Conservation (phyloP, 768 basidiomycete species). For the Agaricus blazei region DNA sequence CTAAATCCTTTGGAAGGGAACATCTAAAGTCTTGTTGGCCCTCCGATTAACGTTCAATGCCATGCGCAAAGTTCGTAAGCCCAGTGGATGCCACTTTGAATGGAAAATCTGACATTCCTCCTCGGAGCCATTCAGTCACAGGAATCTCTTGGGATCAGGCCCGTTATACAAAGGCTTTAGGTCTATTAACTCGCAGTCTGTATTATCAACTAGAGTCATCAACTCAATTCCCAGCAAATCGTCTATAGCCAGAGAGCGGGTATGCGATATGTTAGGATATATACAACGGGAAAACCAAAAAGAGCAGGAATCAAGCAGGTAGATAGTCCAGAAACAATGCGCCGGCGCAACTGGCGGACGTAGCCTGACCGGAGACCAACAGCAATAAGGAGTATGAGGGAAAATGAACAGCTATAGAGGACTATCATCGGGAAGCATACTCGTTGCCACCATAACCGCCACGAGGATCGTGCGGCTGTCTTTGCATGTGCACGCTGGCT, state of each 20-base stretch:
- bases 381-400: constrained; percentile 1
- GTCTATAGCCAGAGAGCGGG: neutral
- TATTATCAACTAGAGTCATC: neutral
- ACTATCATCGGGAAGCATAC: constrained; percentile 8
- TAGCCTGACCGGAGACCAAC: constrained; percentile 10
- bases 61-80: too few species aligned
- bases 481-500: constrained; percentile 7
- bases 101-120: too few species aligned
- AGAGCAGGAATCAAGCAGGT: neutral
- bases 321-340: neutral
- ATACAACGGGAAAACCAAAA: neutral
- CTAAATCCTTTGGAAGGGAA: too few species aligned
- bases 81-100: too few species aligned
- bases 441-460: neutral
- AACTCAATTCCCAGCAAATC: neutral
- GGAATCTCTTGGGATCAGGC: neutral
- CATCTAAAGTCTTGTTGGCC: too few species aligned
- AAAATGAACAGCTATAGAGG: neutral
- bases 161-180: neutral
- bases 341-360: neutral
- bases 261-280: neutral
- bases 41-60: too few species aligned
- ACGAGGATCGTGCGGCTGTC: neutral
- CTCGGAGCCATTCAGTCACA: too few species aligned
- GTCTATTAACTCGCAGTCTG: neutral